Conservation (phyloP, 352 stramenopile genomes). For the Pythium aphanidermatum region DNA sequence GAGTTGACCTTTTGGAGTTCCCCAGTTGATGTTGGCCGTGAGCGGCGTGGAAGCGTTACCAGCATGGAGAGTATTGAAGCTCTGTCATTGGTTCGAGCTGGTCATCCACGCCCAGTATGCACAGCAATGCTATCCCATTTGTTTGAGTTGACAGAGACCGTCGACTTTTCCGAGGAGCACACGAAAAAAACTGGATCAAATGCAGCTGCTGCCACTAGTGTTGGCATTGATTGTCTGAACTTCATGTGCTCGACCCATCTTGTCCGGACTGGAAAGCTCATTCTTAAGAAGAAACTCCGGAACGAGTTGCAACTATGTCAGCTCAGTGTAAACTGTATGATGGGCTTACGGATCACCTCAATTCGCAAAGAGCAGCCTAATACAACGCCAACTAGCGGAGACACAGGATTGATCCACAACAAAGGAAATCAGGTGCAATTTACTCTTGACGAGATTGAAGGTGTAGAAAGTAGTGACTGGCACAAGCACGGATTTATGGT, state of each 20-base stretch:
- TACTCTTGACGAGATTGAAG: slow-evolving; percentile 79
- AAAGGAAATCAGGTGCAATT: slow-evolving; percentile 62
- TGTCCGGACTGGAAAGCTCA: slow-evolving; percentile 54
- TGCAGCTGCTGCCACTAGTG: slow-evolving; percentile 32
- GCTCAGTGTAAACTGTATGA: slow-evolving; percentile 83
- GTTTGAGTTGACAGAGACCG: slow-evolving; percentile 78
- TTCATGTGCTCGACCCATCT: slow-evolving; percentile 83
- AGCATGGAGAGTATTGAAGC: slow-evolving; percentile 47
- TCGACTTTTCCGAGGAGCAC: slow-evolving; percentile 69
- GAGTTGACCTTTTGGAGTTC: slow-evolving; percentile 82
- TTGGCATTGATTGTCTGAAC: slow-evolving; percentile 83
- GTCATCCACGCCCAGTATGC: slow-evolving; percentile 64
- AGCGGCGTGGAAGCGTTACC: slow-evolving; percentile 34
- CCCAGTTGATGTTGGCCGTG: slow-evolving; percentile 21
- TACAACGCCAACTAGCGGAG: slow-evolving; percentile 21
- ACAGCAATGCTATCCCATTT: slow-evolving; percentile 78
- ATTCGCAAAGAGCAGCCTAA: slow-evolving; percentile 37
- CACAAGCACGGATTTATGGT: slow-evolving; percentile 68
- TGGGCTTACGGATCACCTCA: slow-evolving; percentile 71
- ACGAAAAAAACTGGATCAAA: slow-evolving; percentile 23
- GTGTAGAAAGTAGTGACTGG: slow-evolving; percentile 63
- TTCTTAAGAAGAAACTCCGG: slow-evolving; percentile 73
- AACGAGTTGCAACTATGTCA: slow-evolving; percentile 69
- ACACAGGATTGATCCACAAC: slow-evolving; percentile 50
- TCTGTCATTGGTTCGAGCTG: slow-evolving; percentile 56